Evolutionary conservation across 179 eudicot genomes (phyloP).

Genomic region (Spinacia oleracea): DNA sequence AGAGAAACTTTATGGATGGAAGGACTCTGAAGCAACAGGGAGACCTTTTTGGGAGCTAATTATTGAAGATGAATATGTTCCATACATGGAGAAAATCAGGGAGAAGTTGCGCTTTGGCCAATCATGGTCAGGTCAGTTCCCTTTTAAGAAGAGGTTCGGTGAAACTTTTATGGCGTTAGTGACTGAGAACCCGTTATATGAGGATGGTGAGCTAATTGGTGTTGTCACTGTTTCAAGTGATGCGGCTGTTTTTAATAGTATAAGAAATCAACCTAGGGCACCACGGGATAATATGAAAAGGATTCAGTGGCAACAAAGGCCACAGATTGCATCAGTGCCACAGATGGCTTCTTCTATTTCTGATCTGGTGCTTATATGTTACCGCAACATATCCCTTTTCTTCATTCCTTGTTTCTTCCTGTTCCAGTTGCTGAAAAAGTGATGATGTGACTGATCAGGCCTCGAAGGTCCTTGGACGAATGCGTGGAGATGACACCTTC

Average conservation of each 20-base stretch:
- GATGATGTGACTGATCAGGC: slow-evolving; percentile 48
- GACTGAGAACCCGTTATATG: slow-evolving; percentile 67
- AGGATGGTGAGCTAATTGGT: slow-evolving; percentile 76
- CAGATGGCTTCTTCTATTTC: slow-evolving; percentile 70
- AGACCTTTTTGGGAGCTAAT: slow-evolving; percentile 48
- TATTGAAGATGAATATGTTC: slow-evolving; percentile 47
- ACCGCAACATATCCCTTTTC: slow-evolving; percentile 13
- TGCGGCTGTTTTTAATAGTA: slow-evolving; percentile 52
- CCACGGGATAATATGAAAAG: slow-evolving; percentile 43
- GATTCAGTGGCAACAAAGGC: slow-evolving; percentile 59
- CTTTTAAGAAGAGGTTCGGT: slow-evolving; percentile 65
- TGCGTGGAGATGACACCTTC: slow-evolving; percentile 36
- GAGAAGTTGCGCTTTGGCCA: slow-evolving; percentile 52
- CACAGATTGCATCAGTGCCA: slow-evolving; percentile 52
- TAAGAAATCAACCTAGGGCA: slow-evolving; percentile 31
- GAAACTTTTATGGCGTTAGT: slow-evolving; percentile 66
- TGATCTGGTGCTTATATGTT: slow-evolving; percentile 70
- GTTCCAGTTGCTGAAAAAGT: slow-evolving; percentile 24
- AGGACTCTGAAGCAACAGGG: slow-evolving; percentile 65
- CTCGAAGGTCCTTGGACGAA: slow-evolving; percentile 53
- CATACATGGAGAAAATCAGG: slow-evolving; percentile 39
- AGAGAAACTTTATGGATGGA: slow-evolving; percentile 75
- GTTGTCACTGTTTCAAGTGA: slow-evolving; percentile 84
- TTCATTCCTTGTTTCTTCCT: slow-evolving; percentile 2
- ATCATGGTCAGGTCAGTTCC: slow-evolving; percentile 89